Percentiles rank a stretch among this genome's conserved stretches.
Evolutionary conservation across 1,139 yeast species (phyloP).

Genomic region (Magnusiomyces tetraspermus): DNA sequence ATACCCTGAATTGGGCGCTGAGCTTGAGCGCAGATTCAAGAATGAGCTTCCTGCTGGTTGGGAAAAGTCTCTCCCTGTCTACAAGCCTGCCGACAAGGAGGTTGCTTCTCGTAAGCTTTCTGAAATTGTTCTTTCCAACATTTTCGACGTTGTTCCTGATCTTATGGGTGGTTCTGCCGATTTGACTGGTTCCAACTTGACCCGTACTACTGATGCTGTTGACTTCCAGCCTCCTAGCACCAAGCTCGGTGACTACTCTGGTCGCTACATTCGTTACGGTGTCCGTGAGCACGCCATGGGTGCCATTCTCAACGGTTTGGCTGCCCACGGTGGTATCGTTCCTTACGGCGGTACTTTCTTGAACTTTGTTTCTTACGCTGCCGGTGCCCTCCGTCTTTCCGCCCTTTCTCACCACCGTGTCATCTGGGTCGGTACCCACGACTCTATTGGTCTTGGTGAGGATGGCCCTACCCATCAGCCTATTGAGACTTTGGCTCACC

Average conservation of each 20-base stretch:
- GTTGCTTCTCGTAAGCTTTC: conserved; percentile 94
- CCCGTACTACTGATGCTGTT: conserved; percentile 73
- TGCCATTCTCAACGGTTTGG: conserved; percentile 96
- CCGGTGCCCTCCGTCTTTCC: conserved; percentile 94
- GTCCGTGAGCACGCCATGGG: conserved; percentile 99
- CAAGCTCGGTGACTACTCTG: conserved; percentile 76
- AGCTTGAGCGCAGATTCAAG: conserved; percentile 69
- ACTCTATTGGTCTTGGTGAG: conserved; percentile 98
- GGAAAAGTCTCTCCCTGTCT: conserved; percentile 70
- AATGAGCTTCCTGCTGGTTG: conserved; percentile 80
- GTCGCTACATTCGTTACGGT: conserved; percentile 97
- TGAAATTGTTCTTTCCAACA: conserved; percentile 63
- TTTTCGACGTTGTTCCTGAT: conserved; percentile 70
- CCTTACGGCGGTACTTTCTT: conserved; percentile 97
- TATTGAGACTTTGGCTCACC: conserved; percentile 95
- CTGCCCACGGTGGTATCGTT: conserved; percentile 90
- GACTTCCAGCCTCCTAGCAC: conserved; percentile 91
- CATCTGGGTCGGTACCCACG: conserved; percentile 98
- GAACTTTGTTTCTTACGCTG: conserved; percentile 95
- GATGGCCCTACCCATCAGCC: conserved; percentile 99
- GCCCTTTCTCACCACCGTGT: conserved; percentile 92
- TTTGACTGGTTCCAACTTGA: conserved; percentile 94
- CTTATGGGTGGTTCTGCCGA: conserved; percentile 98
- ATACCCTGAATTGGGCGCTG: conserved; percentile 75
- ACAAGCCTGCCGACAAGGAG: conserved; percentile 69